These are phyloP conservation scores for Retiboletus flavoniger DNA, from an alignment of 1,284 basidiomycete genomes.

Conservation along the genomic window DNA sequence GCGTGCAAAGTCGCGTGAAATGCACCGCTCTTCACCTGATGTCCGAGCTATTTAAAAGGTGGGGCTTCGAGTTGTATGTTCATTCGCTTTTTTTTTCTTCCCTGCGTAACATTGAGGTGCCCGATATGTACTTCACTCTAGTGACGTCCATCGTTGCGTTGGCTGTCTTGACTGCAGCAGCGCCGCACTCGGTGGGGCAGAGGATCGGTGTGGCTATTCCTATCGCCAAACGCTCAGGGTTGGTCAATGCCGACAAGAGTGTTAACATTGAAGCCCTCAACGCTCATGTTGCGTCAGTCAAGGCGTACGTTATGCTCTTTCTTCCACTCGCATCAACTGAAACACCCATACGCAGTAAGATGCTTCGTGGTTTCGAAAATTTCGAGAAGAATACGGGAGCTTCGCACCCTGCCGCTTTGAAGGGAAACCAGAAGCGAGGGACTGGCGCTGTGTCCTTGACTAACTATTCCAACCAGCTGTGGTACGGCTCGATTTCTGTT, in stretches of 20 bases:
- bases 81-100: neutral
- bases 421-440: neutral
- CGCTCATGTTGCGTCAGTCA: conserved; percentile 10
- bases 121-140: conserved; percentile 11
- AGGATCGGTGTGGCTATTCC: conserved; percentile 4
- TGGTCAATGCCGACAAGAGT: conserved; percentile 12
- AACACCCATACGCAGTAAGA: conserved; percentile 15
- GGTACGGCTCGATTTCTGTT: conserved; percentile 22
- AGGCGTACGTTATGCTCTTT: conserved; percentile 12
- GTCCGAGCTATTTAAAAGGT: conserved; percentile 3
- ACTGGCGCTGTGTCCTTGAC: conserved; percentile 18
- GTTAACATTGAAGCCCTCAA: conserved; percentile 12
- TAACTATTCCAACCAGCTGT: conserved; percentile 6
- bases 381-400: conserved; percentile 19
- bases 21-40: neutral
- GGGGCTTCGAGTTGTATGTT: neutral
- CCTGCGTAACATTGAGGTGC: neutral
- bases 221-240: conserved; percentile 16
- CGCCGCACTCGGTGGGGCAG: neutral
- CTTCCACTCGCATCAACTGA: neutral
- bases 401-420: conserved; percentile 6
- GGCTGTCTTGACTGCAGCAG: conserved; percentile 6
- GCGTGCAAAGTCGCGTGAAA: neutral
- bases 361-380: conserved; percentile 9
- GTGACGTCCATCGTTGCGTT: conserved; percentile 2